These are phyloP conservation scores for Trypanosoma conorhini DNA, from an alignment of 208 protist genomes.

Conservation along the genomic window DNA sequence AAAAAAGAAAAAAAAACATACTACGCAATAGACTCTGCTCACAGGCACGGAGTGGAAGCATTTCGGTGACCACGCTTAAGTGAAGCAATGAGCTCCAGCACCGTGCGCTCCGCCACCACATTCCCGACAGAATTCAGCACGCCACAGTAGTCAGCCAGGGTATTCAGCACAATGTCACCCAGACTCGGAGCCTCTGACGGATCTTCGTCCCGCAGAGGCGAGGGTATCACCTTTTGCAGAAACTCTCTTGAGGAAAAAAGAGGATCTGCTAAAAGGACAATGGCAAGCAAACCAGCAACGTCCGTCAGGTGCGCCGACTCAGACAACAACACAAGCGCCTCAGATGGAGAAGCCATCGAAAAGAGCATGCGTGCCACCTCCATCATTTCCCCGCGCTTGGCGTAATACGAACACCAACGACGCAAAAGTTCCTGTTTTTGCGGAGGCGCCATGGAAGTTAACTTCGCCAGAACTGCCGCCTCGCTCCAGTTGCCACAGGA, in stretches of 20 bases:
- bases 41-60: not conserved
- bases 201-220: conserved; percentile 20
- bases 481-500: conserved; percentile 67
- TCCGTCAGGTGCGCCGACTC: conserved; percentile 61
- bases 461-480: conserved; percentile 54
- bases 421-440: conserved; percentile 30
- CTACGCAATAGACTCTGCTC: not conserved
- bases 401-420: conserved; percentile 65
- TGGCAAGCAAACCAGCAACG: conserved; percentile 64
- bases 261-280: conserved; percentile 44
- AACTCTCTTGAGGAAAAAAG: conserved; percentile 13
- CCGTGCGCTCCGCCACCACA: conserved; percentile 31
- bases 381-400: conserved; percentile 48
- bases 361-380: conserved; percentile 51
- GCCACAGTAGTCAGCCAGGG: conserved; percentile 54
- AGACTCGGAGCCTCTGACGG: conserved; percentile 19
- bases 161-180: conserved; percentile 38
- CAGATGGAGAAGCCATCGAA: conserved; percentile 22
- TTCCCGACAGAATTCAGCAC: conserved; percentile 70
- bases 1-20: conserved; percentile 10
- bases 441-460: conserved; percentile 4
- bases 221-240: conserved; percentile 15
- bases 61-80: conserved; percentile 38
- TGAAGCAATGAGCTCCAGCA: conserved; percentile 42
- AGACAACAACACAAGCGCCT: conserved; percentile 49